Percentiles rank a stretch among this genome's conserved stretches.
Evolutionary conservation across 2,329 filamentous ascomycete species (phyloP).

Genomic region (Venturia oleaginea): DNA sequence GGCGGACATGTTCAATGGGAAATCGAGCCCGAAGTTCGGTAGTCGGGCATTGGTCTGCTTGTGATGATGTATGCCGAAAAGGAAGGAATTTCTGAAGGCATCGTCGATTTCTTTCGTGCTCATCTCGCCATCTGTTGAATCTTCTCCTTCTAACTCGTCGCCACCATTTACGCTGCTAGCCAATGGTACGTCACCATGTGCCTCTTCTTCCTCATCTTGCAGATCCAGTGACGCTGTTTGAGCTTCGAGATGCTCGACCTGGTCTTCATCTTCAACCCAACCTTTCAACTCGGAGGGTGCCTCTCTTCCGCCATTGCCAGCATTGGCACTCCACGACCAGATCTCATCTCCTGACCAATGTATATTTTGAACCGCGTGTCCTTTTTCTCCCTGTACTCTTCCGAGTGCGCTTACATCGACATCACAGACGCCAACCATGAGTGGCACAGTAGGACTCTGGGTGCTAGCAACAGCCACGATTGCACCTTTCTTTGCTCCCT

Average conservation of each 20-base stretch:
- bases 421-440: conserved; percentile 56
- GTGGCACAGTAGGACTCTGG: conserved; percentile 50
- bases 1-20: conserved; percentile 54
- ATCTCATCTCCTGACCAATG: conserved; percentile 63
- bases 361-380: conserved; percentile 54
- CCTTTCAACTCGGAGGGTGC: conserved; percentile 46
- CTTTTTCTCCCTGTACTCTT: conserved; percentile 50
- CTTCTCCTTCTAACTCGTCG: conserved; percentile 12
- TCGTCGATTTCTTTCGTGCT: conserved; percentile 52
- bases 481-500: conserved; percentile 48
- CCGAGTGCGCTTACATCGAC: conserved; percentile 50
- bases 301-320: conserved; percentile 42
- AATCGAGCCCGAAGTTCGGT: conserved; percentile 47
- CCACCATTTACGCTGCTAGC: neutral
- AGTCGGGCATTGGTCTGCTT: conserved; percentile 44
- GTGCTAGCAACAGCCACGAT: conserved; percentile 55
- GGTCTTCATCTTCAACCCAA: conserved; percentile 34
- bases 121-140: conserved; percentile 22
- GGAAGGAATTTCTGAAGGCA: conserved; percentile 54
- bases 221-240: conserved; percentile 31
- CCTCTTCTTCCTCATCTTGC: conserved; percentile 11
- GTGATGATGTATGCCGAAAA: conserved; percentile 53
- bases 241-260: conserved; percentile 28
- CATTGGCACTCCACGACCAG: conserved; percentile 51
- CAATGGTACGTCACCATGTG: neutral